Evolutionary conservation across 73 alveolate species (phyloP), one percentile per base, ranked within the genome.

Genomic region (Urostyla sp.): DNA sequence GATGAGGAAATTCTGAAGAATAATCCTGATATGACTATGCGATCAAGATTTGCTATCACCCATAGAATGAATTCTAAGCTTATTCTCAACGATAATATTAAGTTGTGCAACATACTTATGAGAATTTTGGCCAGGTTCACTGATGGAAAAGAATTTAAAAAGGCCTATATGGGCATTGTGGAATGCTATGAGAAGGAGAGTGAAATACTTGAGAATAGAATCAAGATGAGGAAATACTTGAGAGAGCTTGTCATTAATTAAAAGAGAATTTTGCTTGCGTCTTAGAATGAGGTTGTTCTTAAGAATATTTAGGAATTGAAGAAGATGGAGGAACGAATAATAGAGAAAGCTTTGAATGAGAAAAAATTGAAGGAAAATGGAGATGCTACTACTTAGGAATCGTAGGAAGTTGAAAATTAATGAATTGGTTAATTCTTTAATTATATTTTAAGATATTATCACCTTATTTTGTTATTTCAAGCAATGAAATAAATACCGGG

Each of bases 51-150:
- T 31, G 76, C 78, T 8, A 34, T 80, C 37, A 18, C 31, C 30
- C 90, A 80, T 51, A 43, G 90, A 48, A 13, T 80, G 2, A 66
- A 56, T 43, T 60, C 79, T 3, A 80, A 80, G 50, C 84, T 66
- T 24, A 53, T 80, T 55, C 53, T 80, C 52, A 15, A 48, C n/a
- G 15, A 50, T 0, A 80, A 80, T 31, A 80, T 80, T n/a, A 67
- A 36, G 27, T 66, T 49, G 18, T 80, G 78, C 57, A 77, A 80
- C 52, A 50, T 80, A 3, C 49, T 80, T 11, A 80, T 80, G 90
- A 18, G 90, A 2, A 50, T 80, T 13, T 36, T 80, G 51, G 90
- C 90, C 16, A 61, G 90, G 49, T 73, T 80, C 26, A 20, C 48
- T 51, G 90, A 80, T 11, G 84, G 84, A 4, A 11, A 44, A 16